Base-by-base conservation (phyloP, 192 early-diverging fungal genomes). In the Paraglomus occultum region DNA sequence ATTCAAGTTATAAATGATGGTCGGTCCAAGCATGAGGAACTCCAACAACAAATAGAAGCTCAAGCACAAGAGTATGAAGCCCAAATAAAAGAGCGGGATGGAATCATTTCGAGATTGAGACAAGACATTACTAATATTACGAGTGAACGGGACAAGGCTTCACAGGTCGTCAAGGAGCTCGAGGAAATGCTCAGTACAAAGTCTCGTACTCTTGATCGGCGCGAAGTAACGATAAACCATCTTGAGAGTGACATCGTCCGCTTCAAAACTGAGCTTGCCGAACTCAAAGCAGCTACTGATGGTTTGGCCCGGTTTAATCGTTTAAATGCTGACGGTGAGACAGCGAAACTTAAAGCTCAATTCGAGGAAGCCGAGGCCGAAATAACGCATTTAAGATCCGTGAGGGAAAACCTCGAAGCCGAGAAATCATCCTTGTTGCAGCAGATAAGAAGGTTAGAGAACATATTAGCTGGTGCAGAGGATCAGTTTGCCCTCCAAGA, bases 111-210 rank as follows among this genome's bases (percentile, higher is more conserved):
- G 50, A 70, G 50, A 38, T 15, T 70, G 23, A 43, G 67, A 8
- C 10, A n/a, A 38, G 67, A 59, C 50, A 39, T 59, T 12, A 38
- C 17, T 8, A 17, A 23, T 18, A 18, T 38, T 5, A 40, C 8
- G 15, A 65, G 55, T 18, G 73, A 74, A 31, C 55, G 52, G 8
- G 39, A 67, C 46, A 68, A 70, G 14, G 8, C 53, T 1, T 15
- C 20, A 18, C 52, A 58, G 40, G 20, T 48, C 3, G 53, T 61
- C 45, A 70, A 31, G 48, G 48, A 78, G 20, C 53, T 78, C 11
- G 74, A 78, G 12, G 67, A 70, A 43, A 51, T 78, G 57, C 46
- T 79, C 22, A 67, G 67, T 45, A 66, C 75, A n/a, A 82, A 80
- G 58, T 73, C 73, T 0, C 60, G 71, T 17, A 67, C 47, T 5